Evolutionary conservation across 257 asterid genomes (phyloP).

Genomic region (Lithospermum erythrorhizon): DNA sequence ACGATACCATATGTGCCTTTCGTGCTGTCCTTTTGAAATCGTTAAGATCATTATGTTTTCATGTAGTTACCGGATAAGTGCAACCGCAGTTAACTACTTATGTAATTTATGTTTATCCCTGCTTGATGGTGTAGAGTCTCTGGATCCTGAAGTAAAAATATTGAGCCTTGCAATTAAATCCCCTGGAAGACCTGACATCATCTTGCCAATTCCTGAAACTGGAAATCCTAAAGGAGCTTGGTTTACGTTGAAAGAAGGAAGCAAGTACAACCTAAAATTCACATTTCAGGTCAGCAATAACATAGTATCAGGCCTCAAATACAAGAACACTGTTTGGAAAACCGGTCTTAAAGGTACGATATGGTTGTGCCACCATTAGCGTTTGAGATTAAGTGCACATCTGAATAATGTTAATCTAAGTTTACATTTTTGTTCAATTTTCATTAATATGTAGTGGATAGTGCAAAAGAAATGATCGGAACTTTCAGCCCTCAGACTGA

Average conservation of each 20-base stretch:
- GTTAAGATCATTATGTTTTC: neutral
- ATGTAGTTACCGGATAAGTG: too few species aligned
- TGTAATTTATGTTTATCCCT: neutral
- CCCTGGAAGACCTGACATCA: constrained; percentile 41
- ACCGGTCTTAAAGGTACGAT: constrained; percentile 54
- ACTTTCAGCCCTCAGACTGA: constrained; percentile 94
- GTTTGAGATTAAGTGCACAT: neutral
- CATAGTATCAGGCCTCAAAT: constrained; percentile 62
- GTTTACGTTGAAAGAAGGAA: constrained; percentile 69
- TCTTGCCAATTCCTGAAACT: constrained; percentile 45
- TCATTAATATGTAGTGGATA: constrained; percentile 46
- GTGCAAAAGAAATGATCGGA: constrained; percentile 90
- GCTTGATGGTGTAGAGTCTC: constrained; percentile 32
- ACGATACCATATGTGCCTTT: too few species aligned
- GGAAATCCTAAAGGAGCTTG: constrained; percentile 57
- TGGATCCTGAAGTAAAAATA: constrained; percentile 65
- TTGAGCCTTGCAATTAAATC: constrained; percentile 50
- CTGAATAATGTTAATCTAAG: neutral
- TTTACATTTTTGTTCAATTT: constrained; percentile 7
- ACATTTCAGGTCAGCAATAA: constrained; percentile 56
- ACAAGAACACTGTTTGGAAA: constrained; percentile 66
- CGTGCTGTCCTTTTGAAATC: neutral
- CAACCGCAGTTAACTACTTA: neutral
- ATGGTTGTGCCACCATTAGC: neutral
- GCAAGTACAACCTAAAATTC: constrained; percentile 45